A percentile compares a stretch with the other conserved stretches of the same genome.
Evolutionary conservation across 352 stramenopile species (phyloP).

Genomic region (Phytophthora rubi): DNA sequence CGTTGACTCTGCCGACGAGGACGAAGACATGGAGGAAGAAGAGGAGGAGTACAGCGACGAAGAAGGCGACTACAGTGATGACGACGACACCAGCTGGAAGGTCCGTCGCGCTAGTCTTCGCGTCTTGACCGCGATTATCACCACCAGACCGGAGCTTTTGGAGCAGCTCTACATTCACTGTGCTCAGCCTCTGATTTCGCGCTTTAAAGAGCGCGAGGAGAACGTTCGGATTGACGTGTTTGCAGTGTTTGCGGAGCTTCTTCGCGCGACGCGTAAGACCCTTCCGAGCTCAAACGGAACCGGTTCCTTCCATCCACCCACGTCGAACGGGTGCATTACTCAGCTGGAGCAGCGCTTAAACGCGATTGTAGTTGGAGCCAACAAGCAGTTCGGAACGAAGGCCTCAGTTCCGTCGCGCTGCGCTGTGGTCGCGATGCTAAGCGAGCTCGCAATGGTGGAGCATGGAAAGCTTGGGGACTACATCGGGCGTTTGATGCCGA

Average conservation of each 20-base stretch:
- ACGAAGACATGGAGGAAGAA: conserved; percentile 86
- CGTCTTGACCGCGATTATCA: conserved; percentile 94
- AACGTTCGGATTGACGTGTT: conserved; percentile 99
- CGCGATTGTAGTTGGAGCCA: conserved; percentile 73
- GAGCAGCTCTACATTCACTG: conserved; percentile 87
- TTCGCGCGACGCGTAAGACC: conserved; percentile 76
- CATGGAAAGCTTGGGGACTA: conserved; percentile 75
- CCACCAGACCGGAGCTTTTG: conserved; percentile 85
- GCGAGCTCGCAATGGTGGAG: conserved; percentile 82
- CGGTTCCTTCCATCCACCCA: conserved; percentile 31
- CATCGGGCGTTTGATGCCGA: conserved; percentile 79
- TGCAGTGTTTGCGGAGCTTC: conserved; percentile 93
- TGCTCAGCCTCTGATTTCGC: conserved; percentile 80
- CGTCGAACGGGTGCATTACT: conserved; percentile 51
- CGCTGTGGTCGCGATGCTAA: conserved; percentile 87
- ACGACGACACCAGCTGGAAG: conserved; percentile 98
- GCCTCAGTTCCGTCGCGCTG: conserved; percentile 79
- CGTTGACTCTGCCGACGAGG: conserved; percentile 92
- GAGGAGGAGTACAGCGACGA: conserved; percentile 84
- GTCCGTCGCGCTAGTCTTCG: conserved; percentile 92
- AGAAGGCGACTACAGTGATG: conserved; percentile 92
- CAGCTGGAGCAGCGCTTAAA: conserved; percentile 72
- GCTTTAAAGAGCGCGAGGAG: conserved; percentile 98
- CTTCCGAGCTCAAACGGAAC: conserved; percentile 43
- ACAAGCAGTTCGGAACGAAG: conserved; percentile 85